These are phyloP conservation scores for Hemileia vastatrix DNA, from an alignment of 1,284 basidiomycete species.

Conservation along the genomic window DNA sequence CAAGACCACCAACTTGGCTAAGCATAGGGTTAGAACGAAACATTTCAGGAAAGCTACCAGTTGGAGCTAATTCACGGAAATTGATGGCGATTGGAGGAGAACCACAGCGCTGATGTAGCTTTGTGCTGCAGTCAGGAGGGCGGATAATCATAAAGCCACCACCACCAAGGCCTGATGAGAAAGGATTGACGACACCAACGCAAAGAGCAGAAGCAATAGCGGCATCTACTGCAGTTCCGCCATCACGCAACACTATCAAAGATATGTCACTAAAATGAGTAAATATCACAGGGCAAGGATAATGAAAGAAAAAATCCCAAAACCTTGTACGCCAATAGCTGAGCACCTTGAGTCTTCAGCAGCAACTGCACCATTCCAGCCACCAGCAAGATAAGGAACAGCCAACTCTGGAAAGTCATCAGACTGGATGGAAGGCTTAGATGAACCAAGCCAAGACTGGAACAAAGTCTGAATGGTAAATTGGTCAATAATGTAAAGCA, in stretches of 20 bases:
- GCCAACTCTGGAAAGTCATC: too few species aligned
- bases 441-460: too few species aligned
- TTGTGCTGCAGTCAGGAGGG: slow-evolving; percentile 50
- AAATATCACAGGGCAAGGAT: background rate
- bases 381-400: slow-evolving; percentile 64
- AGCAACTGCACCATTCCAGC: slow-evolving; percentile 70
- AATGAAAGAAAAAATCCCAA: slow-evolving; percentile 48
- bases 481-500: too few species aligned
- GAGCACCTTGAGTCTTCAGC: slow-evolving; percentile 76
- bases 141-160: slow-evolving; percentile 86
- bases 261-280: background rate
- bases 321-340: slow-evolving; percentile 62
- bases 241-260: slow-evolving; percentile 48
- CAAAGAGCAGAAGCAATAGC: slow-evolving; percentile 71
- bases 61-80: slow-evolving; percentile 78
- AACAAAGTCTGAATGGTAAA: too few species aligned
- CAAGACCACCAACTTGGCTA: slow-evolving; percentile 63
- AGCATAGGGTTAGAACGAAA: slow-evolving; percentile 52
- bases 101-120: background rate
- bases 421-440: too few species aligned
- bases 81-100: slow-evolving; percentile 53
- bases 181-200: slow-evolving; percentile 75
- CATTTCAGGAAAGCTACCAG: slow-evolving; percentile 63
- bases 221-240: slow-evolving; percentile 85
- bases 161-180: slow-evolving; percentile 73